Conservation (phyloP, 2,329 filamentous ascomycete species). For the Pseudogymnoascus pannorum region DNA sequence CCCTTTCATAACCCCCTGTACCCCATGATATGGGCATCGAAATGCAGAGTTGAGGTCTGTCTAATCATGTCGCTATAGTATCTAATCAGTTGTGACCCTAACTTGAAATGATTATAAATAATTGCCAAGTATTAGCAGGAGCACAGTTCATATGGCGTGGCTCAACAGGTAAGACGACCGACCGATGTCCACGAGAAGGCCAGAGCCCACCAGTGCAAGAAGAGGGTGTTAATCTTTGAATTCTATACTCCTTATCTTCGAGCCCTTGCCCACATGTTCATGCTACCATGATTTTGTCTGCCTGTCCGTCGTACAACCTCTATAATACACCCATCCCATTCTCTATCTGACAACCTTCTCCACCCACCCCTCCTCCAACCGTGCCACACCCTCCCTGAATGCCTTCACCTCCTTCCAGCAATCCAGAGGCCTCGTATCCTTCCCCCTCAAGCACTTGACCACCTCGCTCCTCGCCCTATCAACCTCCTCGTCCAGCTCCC, state of each 20-base stretch:
- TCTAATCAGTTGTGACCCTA: background rate
- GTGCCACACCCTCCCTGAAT: slow-evolving; percentile 84
- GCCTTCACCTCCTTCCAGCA: slow-evolving; percentile 90
- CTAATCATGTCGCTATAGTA: background rate
- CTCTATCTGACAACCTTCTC: slow-evolving; percentile 58
- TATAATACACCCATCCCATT: background rate
- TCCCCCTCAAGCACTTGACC: slow-evolving; percentile 70
- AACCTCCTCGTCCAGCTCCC: slow-evolving; percentile 63
- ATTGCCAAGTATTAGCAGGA: background rate
- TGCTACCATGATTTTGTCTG: background rate
- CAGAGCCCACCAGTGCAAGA: background rate
- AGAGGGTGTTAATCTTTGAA: slow-evolving; percentile 5
- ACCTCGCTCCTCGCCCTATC: slow-evolving; percentile 69
- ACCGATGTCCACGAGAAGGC: background rate
- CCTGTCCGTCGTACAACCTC: background rate
- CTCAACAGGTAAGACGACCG: background rate
- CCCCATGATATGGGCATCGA: background rate
- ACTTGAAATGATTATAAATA: background rate
- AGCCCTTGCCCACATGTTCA: background rate
- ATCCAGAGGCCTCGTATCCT: slow-evolving; percentile 83
- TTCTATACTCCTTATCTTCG: slow-evolving; percentile 1
- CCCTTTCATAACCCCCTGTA: background rate
- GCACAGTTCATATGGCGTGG: background rate
- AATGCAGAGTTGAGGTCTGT: background rate
- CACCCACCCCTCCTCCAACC: slow-evolving; percentile 80